Conservation (phyloP, 129 eudicot species). For the Deinandra increscens region DNA sequence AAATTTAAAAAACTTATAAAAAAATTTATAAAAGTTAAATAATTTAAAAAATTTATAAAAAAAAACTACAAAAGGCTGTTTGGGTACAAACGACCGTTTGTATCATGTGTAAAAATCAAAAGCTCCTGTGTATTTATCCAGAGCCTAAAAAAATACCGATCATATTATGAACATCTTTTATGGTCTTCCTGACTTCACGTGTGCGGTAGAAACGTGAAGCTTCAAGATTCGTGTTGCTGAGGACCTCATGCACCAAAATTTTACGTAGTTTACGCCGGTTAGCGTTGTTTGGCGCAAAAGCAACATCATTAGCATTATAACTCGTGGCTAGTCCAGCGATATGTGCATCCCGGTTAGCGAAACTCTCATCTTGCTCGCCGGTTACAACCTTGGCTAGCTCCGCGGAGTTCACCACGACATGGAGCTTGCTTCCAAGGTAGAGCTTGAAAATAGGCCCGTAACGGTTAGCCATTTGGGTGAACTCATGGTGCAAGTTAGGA, state of each 20-base stretch:
- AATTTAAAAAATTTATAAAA: too few relatives aligned
- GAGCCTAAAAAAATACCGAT: too few relatives aligned
- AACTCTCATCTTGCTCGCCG: conserved; percentile 26
- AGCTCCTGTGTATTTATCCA: too few relatives aligned
- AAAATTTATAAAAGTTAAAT: too few relatives aligned
- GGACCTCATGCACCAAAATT: conserved; percentile 28
- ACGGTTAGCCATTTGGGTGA: neutral
- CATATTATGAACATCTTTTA: neutral
- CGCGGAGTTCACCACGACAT: conserved; percentile 26
- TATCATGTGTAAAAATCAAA: too few relatives aligned
- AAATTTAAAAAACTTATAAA: too few relatives aligned
- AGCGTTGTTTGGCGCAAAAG: conserved; percentile 13
- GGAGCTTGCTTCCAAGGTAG: conserved; percentile 30
- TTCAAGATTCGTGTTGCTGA: conserved; percentile 27
- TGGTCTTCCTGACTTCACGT: conserved; percentile 21
- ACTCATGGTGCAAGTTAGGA: conserved; percentile 28
- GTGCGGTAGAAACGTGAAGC: conserved; percentile 11
- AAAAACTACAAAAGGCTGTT: too few relatives aligned
- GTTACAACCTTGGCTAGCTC: conserved; percentile 29
- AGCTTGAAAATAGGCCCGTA: conserved; percentile 29
- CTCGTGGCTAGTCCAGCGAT: conserved; percentile 21
- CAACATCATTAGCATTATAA: conserved; percentile 24
- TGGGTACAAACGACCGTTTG: too few relatives aligned
- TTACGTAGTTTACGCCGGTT: conserved; percentile 27
- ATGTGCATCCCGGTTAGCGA: conserved; percentile 21